Base-by-base conservation (phyloP, 805 yeast species). In the Zygoascus biomembranicola region DNA sequence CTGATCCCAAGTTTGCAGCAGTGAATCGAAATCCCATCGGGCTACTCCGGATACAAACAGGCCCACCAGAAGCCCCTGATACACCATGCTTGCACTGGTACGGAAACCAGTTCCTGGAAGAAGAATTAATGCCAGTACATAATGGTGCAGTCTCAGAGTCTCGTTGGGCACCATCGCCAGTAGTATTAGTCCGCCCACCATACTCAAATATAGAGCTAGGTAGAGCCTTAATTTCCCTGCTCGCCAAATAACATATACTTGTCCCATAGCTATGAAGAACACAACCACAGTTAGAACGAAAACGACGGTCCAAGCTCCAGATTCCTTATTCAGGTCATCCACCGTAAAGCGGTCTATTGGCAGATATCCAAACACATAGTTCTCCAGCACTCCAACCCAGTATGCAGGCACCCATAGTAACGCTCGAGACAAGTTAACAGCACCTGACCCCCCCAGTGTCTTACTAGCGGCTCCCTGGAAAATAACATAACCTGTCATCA, bases 21-120 rank as follows among this genome's bases (percentile, higher is more conserved):
- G 81, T 13, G 96, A 82, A 1, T 95, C 97, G 62, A 86, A 82
- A 53, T 94, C 97, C 99, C 99, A 92, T 53, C 95, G 73, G 0
- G 95, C 80, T 1, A 88, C 81, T 0, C 99, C 99, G 20, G 90
- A 85, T 5, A 90, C 73, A 49, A 86, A 76, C 46, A 92, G 72
- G 0, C 97, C 99, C 0, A 88, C 66, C 23, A 92, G 70, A 0
- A 92, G 77, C 1, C 97, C 98, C 65, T 90, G 97, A 63, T 87
- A 85, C 8, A 85, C 61, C 59, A 85, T 73, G 14, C 68, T 62
- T 10, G 69, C 61, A 5, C 69, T 59, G 18, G 72, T 67, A 47
- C 62, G 58, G 43, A 78, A 64, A 0, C 94, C 90, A 43, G 96
- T 87, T 0, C 96, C 97, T 0, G 96, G 96, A 1, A 90, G 73